Base-by-base conservation (phyloP, 2,329 filamentous ascomycete species). In the Aschersonia sp. region DNA sequence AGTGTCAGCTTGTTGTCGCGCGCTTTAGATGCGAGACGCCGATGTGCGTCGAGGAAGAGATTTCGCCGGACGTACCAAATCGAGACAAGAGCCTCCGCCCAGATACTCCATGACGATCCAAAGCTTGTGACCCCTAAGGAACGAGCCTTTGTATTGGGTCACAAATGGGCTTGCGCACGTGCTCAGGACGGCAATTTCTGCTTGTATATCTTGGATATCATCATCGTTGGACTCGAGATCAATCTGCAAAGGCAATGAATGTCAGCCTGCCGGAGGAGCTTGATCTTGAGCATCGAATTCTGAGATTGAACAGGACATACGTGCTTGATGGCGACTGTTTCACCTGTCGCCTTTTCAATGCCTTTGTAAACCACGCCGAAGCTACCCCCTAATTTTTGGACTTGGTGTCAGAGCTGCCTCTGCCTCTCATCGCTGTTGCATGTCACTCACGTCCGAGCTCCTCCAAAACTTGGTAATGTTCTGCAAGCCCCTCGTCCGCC, bases 51-150 rank as follows among this genome's bases (percentile, higher is more conserved):
- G 10, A n/a, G 9, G 10, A n/a, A n/a, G 40, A 6, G 9, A n/a
- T n/a, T 28, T n/a, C 20, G 20, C 48, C 35, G 5, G 32, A 32
- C 73, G 58, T 77, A 94, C 86, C 72, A 98, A 66, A 64, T 98
- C 92, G 54, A 96, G 74, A 63, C 92, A 96, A 20, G 92, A 97
- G 41, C 92, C 92, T 53, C 92, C 92, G 5, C 92, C 92, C 9
- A 98, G 72, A 61, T 85, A 98, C 66, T 98, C 92, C 92, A 98
- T 98, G 50, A 97, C 88, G 61, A 98, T 98, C 92, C 92, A 98
- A 72, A 98, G 71, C 68, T 97, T 98, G 63, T 89, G 85, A 30
- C 92, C 92, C 56, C 87, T 81, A n/a, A 97, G 77, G 64, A 97
- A 98, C 61, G 89, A 96, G 29, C 87, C 85, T 64, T 89, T 94